Conservation (phyloP, 495 filamentous ascomycete genomes). For the Xylaria telfairii region DNA sequence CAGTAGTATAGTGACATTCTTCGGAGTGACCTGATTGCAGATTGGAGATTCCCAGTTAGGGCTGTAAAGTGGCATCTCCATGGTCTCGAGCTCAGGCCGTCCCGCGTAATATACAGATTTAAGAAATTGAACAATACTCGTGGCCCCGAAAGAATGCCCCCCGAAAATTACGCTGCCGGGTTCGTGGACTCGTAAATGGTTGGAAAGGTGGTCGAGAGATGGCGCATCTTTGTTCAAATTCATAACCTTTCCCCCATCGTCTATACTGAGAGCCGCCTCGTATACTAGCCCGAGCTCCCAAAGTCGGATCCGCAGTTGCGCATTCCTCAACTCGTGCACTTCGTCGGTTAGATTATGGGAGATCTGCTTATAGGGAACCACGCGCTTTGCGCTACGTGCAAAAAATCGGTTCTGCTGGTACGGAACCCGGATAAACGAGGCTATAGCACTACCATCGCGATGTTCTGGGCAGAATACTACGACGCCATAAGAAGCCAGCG, state of each 20-base stretch:
- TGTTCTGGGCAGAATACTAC: constrained; percentile 80
- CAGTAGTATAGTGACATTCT: constrained; percentile 65
- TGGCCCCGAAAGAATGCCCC: constrained; percentile 79
- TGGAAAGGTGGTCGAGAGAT: constrained; percentile 58
- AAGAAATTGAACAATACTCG: constrained; percentile 72
- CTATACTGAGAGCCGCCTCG: constrained; percentile 67
- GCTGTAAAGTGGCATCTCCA: constrained; percentile 52
- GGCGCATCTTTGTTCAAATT: constrained; percentile 57
- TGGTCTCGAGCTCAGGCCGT: constrained; percentile 39
- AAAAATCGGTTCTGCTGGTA: constrained; percentile 43
- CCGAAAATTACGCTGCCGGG: constrained; percentile 73
- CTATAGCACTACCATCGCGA: constrained; percentile 72
- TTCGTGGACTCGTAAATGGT: constrained; percentile 64
- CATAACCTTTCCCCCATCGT: constrained; percentile 49
- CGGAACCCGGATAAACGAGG: constrained; percentile 64
- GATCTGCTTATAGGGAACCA: constrained; percentile 55
- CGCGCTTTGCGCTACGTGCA: constrained; percentile 38
- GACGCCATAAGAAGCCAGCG: constrained; percentile 74
- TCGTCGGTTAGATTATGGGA: constrained; percentile 62
- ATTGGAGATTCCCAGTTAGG: constrained; percentile 57
- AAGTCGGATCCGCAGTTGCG: constrained; percentile 70
- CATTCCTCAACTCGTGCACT: constrained; percentile 63
- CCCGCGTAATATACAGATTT: constrained; percentile 71
- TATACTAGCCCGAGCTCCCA: constrained; percentile 73
- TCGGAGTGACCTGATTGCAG: constrained; percentile 64